These are phyloP conservation scores for Massarina eburnea DNA, from an alignment of 2,329 filamentous ascomycete species.

Conservation along the genomic window DNA sequence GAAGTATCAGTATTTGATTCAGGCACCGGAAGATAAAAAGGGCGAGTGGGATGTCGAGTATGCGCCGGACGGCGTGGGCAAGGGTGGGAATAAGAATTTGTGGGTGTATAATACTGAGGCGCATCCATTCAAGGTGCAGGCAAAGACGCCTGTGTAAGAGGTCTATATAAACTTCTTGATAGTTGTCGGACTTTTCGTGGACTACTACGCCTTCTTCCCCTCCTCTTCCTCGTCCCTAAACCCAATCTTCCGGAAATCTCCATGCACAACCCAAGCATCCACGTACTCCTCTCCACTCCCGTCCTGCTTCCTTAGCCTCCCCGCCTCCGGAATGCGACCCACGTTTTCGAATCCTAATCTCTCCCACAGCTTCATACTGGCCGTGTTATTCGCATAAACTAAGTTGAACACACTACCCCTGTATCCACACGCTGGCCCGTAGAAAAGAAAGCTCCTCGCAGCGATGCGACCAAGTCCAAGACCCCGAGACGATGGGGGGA, in stretches of 20 bases:
- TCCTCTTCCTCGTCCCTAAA: conserved; percentile 3
- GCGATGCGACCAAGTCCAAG: conserved; percentile 10
- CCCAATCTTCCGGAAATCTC: conserved; percentile 11
- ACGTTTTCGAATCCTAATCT: conserved; percentile 7
- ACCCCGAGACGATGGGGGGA: conserved; percentile 16
- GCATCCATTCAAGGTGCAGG: conserved; percentile 22
- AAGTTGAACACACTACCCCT: conserved; percentile 10
- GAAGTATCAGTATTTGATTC: conserved; percentile 76
- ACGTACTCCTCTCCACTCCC: conserved; percentile 6
- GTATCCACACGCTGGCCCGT: conserved; percentile 7
- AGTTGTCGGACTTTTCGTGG: no score
- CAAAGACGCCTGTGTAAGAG: conserved; percentile 13
- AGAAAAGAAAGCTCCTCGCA: conserved; percentile 6
- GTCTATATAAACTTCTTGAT: no score
- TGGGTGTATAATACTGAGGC: conserved; percentile 35
- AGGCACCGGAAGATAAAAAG: conserved; percentile 49
- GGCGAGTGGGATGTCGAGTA: conserved; percentile 53
- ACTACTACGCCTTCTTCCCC: not conserved
- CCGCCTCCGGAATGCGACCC: conserved; percentile 7
- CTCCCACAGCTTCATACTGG: conserved; percentile 7
- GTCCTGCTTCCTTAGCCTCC: conserved; percentile 5
- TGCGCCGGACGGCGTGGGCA: conserved; percentile 31
- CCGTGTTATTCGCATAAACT: conserved; percentile 9
- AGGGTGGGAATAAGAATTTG: conserved; percentile 18
- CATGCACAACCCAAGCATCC: conserved; percentile 11